These are phyloP conservation scores for Forsythia suspensa DNA, from an alignment of 257 asterid species.

Conservation along the genomic window DNA sequence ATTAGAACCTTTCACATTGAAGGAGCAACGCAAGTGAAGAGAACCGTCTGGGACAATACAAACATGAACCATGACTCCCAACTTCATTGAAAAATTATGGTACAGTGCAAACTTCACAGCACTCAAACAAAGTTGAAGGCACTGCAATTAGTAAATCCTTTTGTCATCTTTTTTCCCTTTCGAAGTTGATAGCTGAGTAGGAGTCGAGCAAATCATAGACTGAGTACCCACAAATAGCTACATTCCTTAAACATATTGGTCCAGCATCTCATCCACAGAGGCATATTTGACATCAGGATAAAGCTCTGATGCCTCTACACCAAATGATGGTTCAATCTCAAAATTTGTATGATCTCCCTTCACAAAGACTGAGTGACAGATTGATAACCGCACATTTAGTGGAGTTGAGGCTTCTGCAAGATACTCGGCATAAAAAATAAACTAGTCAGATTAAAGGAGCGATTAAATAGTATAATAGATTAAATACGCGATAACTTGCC, in stretches of 20 bases:
- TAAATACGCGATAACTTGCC: neutral
- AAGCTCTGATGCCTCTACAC: constrained; percentile 46
- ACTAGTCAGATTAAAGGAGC: neutral
- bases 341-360: constrained; percentile 56
- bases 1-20: too few relatives aligned
- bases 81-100: too few relatives aligned
- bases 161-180: neutral
- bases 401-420: constrained; percentile 45
- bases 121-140: too few relatives aligned
- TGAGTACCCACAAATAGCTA: neutral
- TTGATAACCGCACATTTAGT: constrained; percentile 32
- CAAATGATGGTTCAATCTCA: constrained; percentile 43
- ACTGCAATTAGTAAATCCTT: neutral
- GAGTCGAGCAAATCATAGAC: neutral
- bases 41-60: too few relatives aligned
- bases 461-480: neutral
- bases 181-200: neutral
- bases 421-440: neutral
- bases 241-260: constrained; percentile 33
- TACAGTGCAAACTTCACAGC: too few relatives aligned
- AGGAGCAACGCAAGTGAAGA: too few relatives aligned
- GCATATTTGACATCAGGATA: constrained; percentile 42
- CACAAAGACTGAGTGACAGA: constrained; percentile 43
- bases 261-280: constrained; percentile 45
- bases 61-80: too few relatives aligned